Evolutionary conservation across 495 filamentous ascomycete species (phyloP), one percentile per base, ranked within the genome.

Genomic region (Aspergillus steynii): DNA sequence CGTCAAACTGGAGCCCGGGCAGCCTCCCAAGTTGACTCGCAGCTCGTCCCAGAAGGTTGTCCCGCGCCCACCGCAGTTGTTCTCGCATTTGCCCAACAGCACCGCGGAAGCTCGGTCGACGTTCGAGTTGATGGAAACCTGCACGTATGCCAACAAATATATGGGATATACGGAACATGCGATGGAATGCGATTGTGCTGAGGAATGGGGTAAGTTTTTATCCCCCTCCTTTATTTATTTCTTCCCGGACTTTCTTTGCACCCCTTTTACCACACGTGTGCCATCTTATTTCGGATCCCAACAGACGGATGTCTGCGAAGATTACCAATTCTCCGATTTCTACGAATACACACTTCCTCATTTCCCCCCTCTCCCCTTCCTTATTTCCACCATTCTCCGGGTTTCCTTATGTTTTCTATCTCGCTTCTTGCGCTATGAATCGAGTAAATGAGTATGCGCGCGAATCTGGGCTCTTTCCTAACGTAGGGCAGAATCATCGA

Each of bases 131-230:
- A 92, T 99, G 60, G 75, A 84, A 45, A 82, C 87, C 59, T 98
- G 94, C 69, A 87, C 87, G 34, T 99, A 98, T 74, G 90, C 89
- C 15, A 90, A 90, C 62, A 96, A 92, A 69, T 84, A 89, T 58
- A 88, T 98, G 76, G 95, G 95, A 28, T 86, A 88, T 64, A 93
- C 95, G 12, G 95, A 97, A 65, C 90, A 94, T 82, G 89, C 89
- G 60, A 86, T 97, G 79, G 93, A 96, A 71, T 99, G 95, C 75
- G 95, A 99, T 71, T 99, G 95, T 76, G 80, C 82, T 56, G 92
- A 96, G 76, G 92, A 96, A 79, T 97, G 92, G 91, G 88, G 95
- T 99, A 89, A 84, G 94, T 47, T 48, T 63, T 56, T 55, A 6
- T 59, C 56, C 29, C 59, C 46, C 55, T 60, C 50, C 53, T 37